Evolutionary conservation across 495 filamentous ascomycete genomes (phyloP).

Genomic region (Penicillium cosmopolitanum): DNA sequence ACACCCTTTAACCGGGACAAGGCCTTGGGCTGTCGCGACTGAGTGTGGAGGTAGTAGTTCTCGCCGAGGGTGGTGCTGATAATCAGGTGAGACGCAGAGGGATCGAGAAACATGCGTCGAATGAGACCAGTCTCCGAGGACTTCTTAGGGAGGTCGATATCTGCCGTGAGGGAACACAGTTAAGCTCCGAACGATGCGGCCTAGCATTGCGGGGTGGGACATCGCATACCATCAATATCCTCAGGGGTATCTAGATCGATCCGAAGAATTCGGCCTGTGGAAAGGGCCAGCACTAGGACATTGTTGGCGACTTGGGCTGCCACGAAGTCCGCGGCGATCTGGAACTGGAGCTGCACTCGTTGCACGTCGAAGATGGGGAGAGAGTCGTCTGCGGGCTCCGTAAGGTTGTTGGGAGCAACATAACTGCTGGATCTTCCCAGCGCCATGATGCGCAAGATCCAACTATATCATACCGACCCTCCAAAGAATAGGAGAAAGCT

Average conservation of each 20-base stretch:
- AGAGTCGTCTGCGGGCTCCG: constrained; percentile 60
- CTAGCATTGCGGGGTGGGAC: constrained; percentile 22
- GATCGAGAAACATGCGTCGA: constrained; percentile 93
- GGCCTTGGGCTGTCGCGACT: constrained; percentile 83
- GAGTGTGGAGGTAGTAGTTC: constrained; percentile 97
- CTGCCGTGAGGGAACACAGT: constrained; percentile 46
- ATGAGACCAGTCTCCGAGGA: constrained; percentile 88
- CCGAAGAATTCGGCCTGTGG: constrained; percentile 83
- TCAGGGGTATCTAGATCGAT: constrained; percentile 93
- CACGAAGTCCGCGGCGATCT: constrained; percentile 89
- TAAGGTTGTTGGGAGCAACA: constrained; percentile 56
- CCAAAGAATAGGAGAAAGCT: constrained; percentile 14
- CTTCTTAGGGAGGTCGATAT: constrained; percentile 97
- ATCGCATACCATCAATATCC: constrained; percentile 82
- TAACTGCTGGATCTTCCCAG: constrained; percentile 57
- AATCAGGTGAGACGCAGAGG: constrained; percentile 90
- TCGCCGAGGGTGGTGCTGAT: constrained; percentile 90
- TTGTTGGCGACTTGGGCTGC: constrained; percentile 97
- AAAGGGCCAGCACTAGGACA: constrained; percentile 87
- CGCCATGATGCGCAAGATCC: constrained; percentile 53
- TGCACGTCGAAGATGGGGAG: constrained; percentile 93
- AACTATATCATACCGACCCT: constrained; percentile 43
- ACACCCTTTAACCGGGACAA: constrained; percentile 85
- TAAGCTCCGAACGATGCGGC: constrained; percentile 20
- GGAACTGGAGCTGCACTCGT: constrained; percentile 87